A percentile compares a stretch with the other conserved stretches of the same genome.
Conservation (phyloP, 1,139 yeast genomes). For the Sugiyamaella paludigena region DNA sequence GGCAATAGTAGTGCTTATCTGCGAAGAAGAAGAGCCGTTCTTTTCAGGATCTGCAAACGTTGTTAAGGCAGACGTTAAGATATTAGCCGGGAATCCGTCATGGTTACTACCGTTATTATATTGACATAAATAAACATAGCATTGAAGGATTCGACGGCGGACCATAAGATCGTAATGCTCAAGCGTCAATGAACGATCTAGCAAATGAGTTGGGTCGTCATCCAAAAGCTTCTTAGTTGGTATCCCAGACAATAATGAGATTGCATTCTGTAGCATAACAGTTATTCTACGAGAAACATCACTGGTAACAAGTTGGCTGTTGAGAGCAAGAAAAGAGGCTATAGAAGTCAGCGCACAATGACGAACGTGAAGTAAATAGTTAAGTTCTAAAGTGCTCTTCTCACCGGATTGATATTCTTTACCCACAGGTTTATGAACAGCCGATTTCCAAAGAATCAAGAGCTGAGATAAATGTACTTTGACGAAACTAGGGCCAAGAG, state of each 20-base stretch:
- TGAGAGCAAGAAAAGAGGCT: constrained; percentile 37
- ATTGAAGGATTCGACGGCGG: constrained; percentile 37
- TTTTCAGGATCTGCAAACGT: constrained; percentile 38
- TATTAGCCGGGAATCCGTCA: constrained; percentile 36
- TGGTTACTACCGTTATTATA: constrained; percentile 18
- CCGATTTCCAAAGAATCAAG: constrained; percentile 74
- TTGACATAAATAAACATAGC: constrained; percentile 35
- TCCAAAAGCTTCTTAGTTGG: constrained; percentile 30
- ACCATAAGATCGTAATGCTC: constrained; percentile 34
- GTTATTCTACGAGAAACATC: constrained; percentile 42
- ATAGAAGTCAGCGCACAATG: constrained; percentile 40
- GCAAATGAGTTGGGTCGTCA: constrained; percentile 29
- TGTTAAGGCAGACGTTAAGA: constrained; percentile 37
- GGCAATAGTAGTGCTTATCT: constrained; percentile 37
- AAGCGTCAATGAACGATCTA: constrained; percentile 28
- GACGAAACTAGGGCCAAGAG: constrained; percentile 63
- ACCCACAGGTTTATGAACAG: constrained; percentile 51
- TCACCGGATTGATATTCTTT: constrained; percentile 32
- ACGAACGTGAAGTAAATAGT: constrained; percentile 38
- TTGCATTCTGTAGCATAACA: constrained; percentile 34
- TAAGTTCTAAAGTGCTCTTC: constrained; percentile 34
- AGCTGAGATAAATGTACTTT: constrained; percentile 73
- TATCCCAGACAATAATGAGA: constrained; percentile 30
- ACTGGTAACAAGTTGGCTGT: constrained; percentile 38
- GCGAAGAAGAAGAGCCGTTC: constrained; percentile 23